Conservation (phyloP, 176 grass and related monocot genomes). For the Ensete ventricosum region DNA sequence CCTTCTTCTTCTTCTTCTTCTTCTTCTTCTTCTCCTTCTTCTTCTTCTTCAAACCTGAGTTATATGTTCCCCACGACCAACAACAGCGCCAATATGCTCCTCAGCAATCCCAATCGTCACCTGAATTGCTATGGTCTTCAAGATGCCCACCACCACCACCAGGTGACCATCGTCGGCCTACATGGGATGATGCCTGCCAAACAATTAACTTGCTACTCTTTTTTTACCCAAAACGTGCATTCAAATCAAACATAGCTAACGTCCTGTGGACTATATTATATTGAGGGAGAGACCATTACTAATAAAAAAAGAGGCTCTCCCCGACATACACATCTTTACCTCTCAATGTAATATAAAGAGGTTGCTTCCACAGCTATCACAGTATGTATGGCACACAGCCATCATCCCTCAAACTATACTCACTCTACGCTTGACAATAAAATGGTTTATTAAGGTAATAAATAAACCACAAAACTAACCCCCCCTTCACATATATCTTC, state of each 20-base stretch:
- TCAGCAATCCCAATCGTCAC: constrained; percentile 74
- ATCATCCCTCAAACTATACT: no score
- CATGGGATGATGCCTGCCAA: constrained; percentile 27
- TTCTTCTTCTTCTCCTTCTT: no score
- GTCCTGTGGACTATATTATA: no score
- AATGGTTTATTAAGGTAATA: background rate
- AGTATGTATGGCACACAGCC: no score
- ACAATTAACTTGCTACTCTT: background rate
- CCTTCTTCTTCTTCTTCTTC: no score
- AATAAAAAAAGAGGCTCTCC: no score
- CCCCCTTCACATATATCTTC: no score
- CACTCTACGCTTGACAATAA: background rate
- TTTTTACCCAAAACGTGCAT: background rate
- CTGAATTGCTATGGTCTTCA: constrained; percentile 41
- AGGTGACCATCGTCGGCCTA: constrained; percentile 16
- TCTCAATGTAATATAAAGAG: no score
- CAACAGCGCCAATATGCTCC: constrained; percentile 81
- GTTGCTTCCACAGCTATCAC: no score
- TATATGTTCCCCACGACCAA: constrained; percentile 83
- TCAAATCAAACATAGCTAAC: background rate
- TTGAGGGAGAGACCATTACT: no score
- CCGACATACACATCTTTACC: no score
- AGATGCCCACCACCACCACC: constrained; percentile 9
- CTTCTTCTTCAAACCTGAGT: constrained; percentile 36
- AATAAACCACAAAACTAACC: background rate